Percentiles rank a stretch among this genome's conserved stretches.
Evolutionary conservation across 2,329 filamentous ascomycete species (phyloP).

Genomic region (Fusarium chaquense): DNA sequence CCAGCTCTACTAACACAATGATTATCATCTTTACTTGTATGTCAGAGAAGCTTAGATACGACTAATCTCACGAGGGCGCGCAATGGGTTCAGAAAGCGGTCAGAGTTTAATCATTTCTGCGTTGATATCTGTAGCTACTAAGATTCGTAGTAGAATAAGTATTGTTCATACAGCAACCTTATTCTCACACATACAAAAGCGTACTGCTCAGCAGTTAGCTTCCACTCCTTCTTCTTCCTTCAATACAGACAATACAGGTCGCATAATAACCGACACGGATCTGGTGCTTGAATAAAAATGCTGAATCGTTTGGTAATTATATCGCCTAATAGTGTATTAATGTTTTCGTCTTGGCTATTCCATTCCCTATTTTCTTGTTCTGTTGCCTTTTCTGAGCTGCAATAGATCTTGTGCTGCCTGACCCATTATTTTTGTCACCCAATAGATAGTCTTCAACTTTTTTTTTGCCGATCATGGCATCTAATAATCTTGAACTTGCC

Average conservation of each 20-base stretch:
- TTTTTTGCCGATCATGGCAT: too few relatives aligned
- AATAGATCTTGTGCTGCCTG: not conserved
- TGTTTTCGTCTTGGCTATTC: not conserved
- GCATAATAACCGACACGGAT: not conserved
- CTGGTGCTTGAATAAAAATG: not conserved
- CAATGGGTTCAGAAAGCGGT: too few relatives aligned
- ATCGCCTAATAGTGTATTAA: not conserved
- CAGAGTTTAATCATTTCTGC: too few relatives aligned
- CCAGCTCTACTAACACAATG: too few relatives aligned
- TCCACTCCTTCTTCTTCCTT: not conserved
- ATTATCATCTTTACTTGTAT: too few relatives aligned
- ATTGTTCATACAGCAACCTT: not conserved
- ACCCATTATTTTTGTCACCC: conserved; percentile 9
- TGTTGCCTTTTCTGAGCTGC: too few relatives aligned
- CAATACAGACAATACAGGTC: not conserved
- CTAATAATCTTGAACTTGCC: too few relatives aligned
- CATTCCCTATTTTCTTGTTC: too few relatives aligned
- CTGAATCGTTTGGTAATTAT: not conserved
- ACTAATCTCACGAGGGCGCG: too few relatives aligned
- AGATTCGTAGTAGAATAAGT: not conserved
- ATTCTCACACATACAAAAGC: not conserved
- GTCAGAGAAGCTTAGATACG: too few relatives aligned
- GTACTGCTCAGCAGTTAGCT: not conserved
- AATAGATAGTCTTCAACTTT: too few relatives aligned
- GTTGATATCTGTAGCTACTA: not conserved